These are phyloP conservation scores for Metschnikowia lunata DNA, from an alignment of 805 yeast species.

Conservation along the genomic window DNA sequence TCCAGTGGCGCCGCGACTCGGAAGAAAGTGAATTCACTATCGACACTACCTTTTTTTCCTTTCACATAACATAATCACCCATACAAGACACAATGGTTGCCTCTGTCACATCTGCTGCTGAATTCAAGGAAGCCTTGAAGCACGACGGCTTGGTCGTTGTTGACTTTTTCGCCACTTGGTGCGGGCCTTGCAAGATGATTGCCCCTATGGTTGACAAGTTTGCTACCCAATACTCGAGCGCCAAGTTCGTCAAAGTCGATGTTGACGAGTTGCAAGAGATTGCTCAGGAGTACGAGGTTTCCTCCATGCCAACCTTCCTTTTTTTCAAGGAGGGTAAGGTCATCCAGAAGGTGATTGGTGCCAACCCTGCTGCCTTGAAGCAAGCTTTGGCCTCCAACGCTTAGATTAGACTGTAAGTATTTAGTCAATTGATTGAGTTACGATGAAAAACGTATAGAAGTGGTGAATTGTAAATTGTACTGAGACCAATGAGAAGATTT, in stretches of 20 bases:
- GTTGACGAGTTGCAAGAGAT: conserved; percentile 79
- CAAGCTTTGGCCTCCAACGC: conserved; percentile 54
- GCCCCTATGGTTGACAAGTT: conserved; percentile 90
- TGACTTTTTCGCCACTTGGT: conserved; percentile 97
- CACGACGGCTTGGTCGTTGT: conserved; percentile 77
- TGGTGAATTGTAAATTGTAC: neutral
- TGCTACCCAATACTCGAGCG: conserved; percentile 58
- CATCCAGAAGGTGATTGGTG: conserved; percentile 81
- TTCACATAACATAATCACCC: too few species aligned
- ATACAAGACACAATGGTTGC: conserved; percentile 31
- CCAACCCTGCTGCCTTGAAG: conserved; percentile 81
- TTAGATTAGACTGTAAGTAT: conserved; percentile 15
- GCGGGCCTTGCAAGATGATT: conserved; percentile 98
- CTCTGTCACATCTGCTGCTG: conserved; percentile 32
- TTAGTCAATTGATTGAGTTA: conserved; percentile 1
- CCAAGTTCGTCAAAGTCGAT: conserved; percentile 83
- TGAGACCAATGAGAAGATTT: too few species aligned
- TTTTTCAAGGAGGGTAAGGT: conserved; percentile 81
- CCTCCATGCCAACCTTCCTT: conserved; percentile 60
- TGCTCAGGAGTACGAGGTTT: conserved; percentile 59
- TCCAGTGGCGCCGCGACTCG: too few species aligned
- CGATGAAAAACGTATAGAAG: neutral
- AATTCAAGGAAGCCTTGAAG: conserved; percentile 63
- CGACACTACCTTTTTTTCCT: too few species aligned
- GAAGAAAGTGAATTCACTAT: too few species aligned